phyloP scores from a whole-genome alignment of 768 basidiomycete species.

The Russula sp. region DNA sequence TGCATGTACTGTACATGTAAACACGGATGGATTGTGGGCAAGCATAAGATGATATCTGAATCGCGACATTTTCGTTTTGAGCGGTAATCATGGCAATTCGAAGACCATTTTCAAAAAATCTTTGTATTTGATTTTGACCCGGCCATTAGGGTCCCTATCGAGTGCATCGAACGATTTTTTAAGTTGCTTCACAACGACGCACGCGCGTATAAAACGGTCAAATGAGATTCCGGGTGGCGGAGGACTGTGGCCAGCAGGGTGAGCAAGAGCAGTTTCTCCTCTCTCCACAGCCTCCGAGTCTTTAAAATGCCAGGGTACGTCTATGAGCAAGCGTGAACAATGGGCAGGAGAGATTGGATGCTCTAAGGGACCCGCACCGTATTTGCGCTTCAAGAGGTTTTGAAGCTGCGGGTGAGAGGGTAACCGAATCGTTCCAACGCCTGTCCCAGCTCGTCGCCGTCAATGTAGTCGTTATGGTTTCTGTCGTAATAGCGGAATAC shows the following conservation, averaged over 20 bases:
- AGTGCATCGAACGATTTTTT: constrained; percentile 65
- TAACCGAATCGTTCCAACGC: constrained; percentile 81
- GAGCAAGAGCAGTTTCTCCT: constrained; percentile 36
- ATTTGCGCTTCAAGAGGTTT: constrained; percentile 72
- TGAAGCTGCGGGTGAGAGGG: constrained; percentile 63
- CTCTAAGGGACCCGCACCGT: constrained; percentile 45
- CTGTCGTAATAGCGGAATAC: constrained; percentile 81
- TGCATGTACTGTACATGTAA: too few species aligned
- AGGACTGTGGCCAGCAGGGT: constrained; percentile 19
- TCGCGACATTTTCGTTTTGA: not conserved
- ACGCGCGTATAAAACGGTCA: constrained; percentile 83
- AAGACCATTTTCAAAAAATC: constrained; percentile 68
- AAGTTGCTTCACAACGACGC: constrained; percentile 77
- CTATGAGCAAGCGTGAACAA: constrained; percentile 19
- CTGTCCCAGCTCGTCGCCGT: constrained; percentile 59
- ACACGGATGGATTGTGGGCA: too few species aligned
- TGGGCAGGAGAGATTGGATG: not conserved
- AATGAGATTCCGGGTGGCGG: constrained; percentile 67
- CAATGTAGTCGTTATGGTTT: constrained; percentile 77
- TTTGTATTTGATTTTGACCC: constrained; percentile 71
- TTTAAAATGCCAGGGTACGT: constrained; percentile 49
- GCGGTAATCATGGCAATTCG: constrained; percentile 57
- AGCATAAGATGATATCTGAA: too few species aligned
- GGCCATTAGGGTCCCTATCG: constrained; percentile 61
- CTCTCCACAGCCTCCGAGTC: constrained; percentile 30